Percentiles rank a stretch among this genome's conserved stretches.
Conservation (phyloP, 805 yeast genomes). For the Metschnikowia lachancei region DNA sequence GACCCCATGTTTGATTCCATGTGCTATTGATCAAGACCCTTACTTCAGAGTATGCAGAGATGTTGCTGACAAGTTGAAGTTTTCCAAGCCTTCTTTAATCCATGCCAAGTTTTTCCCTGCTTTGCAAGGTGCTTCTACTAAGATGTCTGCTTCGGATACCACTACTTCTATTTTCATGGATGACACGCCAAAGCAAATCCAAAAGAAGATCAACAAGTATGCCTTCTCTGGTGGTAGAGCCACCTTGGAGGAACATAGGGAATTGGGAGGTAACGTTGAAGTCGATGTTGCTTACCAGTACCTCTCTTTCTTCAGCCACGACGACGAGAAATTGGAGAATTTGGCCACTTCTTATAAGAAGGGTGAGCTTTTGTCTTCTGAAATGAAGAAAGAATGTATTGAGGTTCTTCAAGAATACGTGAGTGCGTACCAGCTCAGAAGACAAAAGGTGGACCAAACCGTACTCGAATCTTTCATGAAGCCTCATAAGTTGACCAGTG, state of each 20-base stretch:
- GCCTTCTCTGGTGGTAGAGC: conserved; percentile 95
- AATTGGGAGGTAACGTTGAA: conserved; percentile 89
- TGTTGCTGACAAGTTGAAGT: conserved; percentile 91
- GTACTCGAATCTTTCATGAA: conserved; percentile 69
- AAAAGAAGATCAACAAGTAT: conserved; percentile 91
- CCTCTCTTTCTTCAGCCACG: conserved; percentile 82
- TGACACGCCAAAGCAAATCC: conserved; percentile 87
- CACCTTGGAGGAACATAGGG: conserved; percentile 85
- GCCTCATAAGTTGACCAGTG: conserved; percentile 78
- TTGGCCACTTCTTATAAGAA: conserved; percentile 63
- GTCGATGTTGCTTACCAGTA: conserved; percentile 95
- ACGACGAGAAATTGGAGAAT: conserved; percentile 70
- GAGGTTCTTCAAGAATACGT: conserved; percentile 78
- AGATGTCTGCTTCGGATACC: conserved; percentile 94
- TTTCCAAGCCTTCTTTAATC: conserved; percentile 83
- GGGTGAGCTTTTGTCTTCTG: conserved; percentile 89
- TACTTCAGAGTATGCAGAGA: conserved; percentile 97
- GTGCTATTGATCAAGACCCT: conserved; percentile 99
- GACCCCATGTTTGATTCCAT: conserved; percentile 95
- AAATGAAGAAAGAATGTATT: conserved; percentile 85
- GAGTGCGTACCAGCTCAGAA: conserved; percentile 73
- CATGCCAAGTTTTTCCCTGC: conserved; percentile 98
- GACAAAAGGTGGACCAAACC: conserved; percentile 62
- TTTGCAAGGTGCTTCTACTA: conserved; percentile 90
- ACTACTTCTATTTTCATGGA: conserved; percentile 92